Evolutionary conservation across 1,284 basidiomycete genomes (phyloP).

Genomic region (Sparassis latifolia): DNA sequence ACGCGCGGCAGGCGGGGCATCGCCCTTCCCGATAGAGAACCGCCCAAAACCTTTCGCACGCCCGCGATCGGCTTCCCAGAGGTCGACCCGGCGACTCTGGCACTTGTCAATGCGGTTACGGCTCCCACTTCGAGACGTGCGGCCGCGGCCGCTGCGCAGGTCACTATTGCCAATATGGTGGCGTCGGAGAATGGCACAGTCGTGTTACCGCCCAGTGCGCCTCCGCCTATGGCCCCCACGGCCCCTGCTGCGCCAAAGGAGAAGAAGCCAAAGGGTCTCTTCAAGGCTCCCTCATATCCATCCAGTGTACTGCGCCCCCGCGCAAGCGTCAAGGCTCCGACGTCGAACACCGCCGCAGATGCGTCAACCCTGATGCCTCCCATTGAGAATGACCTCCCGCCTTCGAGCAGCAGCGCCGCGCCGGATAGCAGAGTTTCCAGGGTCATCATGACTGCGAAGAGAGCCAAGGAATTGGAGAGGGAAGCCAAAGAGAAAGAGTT

Average conservation of each 20-base stretch:
- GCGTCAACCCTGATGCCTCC: constrained; percentile 48
- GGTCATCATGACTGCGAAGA: constrained; percentile 46
- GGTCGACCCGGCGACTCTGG: constrained; percentile 60
- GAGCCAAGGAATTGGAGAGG: constrained; percentile 66
- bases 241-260: constrained; percentile 43
- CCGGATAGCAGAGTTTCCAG: constrained; percentile 40
- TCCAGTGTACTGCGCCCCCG: constrained; percentile 49
- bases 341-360: constrained; percentile 61
- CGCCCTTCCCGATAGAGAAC: constrained; percentile 88
- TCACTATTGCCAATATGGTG: constrained; percentile 80
- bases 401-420: constrained; percentile 27
- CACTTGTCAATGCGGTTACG: constrained; percentile 53
- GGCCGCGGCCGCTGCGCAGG: constrained; percentile 77
- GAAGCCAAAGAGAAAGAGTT: constrained; percentile 79
- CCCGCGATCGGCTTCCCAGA: constrained; percentile 81
- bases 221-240: constrained; percentile 36
- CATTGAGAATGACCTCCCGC: constrained; percentile 50
- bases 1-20: constrained; percentile 88
- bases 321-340: constrained; percentile 50
- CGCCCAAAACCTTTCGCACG: constrained; percentile 86
- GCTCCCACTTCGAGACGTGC: constrained; percentile 71
- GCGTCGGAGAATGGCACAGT: constrained; percentile 72
- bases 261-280: constrained; percentile 65
- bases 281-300: constrained; percentile 63
- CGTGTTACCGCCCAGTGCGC: constrained; percentile 43